These are phyloP conservation scores for Zymoseptoria pseudotritici DNA, from an alignment of 2,329 filamentous ascomycete species.

Conservation along the genomic window DNA sequence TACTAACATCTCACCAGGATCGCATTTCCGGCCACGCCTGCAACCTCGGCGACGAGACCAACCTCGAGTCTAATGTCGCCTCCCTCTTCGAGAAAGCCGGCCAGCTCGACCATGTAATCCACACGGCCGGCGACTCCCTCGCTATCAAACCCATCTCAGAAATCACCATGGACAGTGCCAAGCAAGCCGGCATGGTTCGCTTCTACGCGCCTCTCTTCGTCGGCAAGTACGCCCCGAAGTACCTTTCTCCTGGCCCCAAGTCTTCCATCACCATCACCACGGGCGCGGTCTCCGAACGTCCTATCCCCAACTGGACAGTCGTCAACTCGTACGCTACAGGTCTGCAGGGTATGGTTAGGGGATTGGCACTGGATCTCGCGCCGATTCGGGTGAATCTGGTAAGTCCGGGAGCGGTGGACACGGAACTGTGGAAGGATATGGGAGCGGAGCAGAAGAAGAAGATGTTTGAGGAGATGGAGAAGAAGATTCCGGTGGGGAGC, in stretches of 20 bases:
- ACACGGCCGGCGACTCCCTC: constrained; percentile 48
- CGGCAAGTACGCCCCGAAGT: constrained; percentile 43
- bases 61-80: constrained; percentile 42
- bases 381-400: constrained; percentile 59
- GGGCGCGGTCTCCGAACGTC: constrained; percentile 46
- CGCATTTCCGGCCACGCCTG: constrained; percentile 40
- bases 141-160: constrained; percentile 35
- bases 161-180: constrained; percentile 34
- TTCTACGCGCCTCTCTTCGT: constrained; percentile 46
- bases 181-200: constrained; percentile 42
- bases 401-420: constrained; percentile 46
- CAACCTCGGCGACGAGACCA: constrained; percentile 41
- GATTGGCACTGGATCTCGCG: constrained; percentile 55
- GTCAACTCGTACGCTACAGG: constrained; percentile 44
- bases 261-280: constrained; percentile 52
- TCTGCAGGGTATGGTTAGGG: constrained; percentile 46
- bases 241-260: constrained; percentile 35
- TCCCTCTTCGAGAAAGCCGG: constrained; percentile 36
- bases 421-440: constrained; percentile 35
- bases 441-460: constrained; percentile 21
- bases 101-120: constrained; percentile 49
- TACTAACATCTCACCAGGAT: constrained; percentile 4
- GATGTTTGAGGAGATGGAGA: constrained; percentile 20
- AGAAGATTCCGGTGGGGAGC: constrained; percentile 28
- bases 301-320: constrained; percentile 46